Evolutionary conservation across 2,329 filamentous ascomycete genomes (phyloP).

Genomic region (Talaromyces rugulosus): DNA sequence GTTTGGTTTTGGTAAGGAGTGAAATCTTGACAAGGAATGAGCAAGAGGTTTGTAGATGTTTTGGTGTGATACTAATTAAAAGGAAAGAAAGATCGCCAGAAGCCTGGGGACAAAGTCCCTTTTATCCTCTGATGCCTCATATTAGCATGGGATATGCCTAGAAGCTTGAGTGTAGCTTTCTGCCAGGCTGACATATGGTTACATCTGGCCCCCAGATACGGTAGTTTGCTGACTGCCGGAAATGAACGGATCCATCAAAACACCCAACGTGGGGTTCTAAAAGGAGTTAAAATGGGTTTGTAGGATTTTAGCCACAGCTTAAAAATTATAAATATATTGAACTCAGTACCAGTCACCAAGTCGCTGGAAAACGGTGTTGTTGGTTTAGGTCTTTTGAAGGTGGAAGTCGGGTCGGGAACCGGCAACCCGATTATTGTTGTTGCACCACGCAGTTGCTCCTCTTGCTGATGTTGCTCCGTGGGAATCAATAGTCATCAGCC

Average conservation of each 20-base stretch:
- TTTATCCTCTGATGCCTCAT: not conserved
- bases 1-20: not conserved
- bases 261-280: not conserved
- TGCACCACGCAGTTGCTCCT: not conserved
- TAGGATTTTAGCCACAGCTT: not conserved
- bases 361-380: no score
- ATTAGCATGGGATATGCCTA: not conserved
- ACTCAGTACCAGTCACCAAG: not conserved
- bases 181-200: slow-evolving; percentile 1
- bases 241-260: not conserved
- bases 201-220: slow-evolving; percentile 8
- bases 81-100: not conserved
- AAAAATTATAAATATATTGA: not conserved
- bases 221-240: slow-evolving; percentile 4
- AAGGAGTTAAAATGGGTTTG: not conserved
- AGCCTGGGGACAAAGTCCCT: not conserved
- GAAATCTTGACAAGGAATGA: not conserved
- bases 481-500: not conserved
- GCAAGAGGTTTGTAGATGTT: not conserved
- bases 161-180: not conserved
- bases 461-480: no score
- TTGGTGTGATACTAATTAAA: not conserved
- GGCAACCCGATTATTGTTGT: not conserved
- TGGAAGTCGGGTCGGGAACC: no score
- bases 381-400: not conserved